phyloP scores from a whole-genome alignment of 1,139 yeast species.

The Geotrichum klebahnii region DNA sequence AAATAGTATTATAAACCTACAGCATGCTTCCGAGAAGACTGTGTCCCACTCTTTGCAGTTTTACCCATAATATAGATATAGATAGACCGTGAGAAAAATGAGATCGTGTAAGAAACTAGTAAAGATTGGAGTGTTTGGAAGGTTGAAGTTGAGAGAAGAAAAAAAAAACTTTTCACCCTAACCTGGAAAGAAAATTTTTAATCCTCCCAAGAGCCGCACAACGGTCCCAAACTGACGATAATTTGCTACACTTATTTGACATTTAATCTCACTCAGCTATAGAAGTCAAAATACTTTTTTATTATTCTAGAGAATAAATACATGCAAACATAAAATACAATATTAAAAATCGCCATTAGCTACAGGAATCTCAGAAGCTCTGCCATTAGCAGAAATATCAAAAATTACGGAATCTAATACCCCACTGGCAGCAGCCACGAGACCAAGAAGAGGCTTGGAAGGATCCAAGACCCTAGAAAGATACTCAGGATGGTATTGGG shows the following conservation, averaged over 20 bases:
- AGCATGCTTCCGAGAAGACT: slow-evolving; percentile 23
- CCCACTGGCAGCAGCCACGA: slow-evolving; percentile 89
- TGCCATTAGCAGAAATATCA: slow-evolving; percentile 9
- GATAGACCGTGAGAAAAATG: not conserved
- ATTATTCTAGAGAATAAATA: slow-evolving; percentile 11
- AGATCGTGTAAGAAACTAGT: not conserved
- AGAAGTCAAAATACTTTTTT: not conserved
- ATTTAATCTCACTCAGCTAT: not conserved
- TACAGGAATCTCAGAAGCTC: not conserved
- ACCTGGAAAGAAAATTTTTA: slow-evolving; percentile 9
- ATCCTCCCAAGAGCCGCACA: slow-evolving; percentile 15
- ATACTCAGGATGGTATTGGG: slow-evolving; percentile 98
- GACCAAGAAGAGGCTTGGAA: slow-evolving; percentile 91
- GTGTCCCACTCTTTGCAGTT: slow-evolving; percentile 21
- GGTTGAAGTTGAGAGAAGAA: slow-evolving; percentile 2
- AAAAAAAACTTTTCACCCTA: slow-evolving; percentile 13
- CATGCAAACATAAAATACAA: slow-evolving; percentile 2
- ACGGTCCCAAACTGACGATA: not conserved
- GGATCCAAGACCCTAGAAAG: slow-evolving; percentile 94
- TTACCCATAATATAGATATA: slow-evolving; percentile 13
- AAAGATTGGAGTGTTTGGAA: not conserved
- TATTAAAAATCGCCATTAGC: slow-evolving; percentile 14
- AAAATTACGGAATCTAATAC: slow-evolving; percentile 54
- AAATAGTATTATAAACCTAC: slow-evolving; percentile 9
- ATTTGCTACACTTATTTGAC: no score